Evolutionary conservation across 169 alveolate genomes (phyloP).

Genomic region (Cryptosporidium baileyi): DNA sequence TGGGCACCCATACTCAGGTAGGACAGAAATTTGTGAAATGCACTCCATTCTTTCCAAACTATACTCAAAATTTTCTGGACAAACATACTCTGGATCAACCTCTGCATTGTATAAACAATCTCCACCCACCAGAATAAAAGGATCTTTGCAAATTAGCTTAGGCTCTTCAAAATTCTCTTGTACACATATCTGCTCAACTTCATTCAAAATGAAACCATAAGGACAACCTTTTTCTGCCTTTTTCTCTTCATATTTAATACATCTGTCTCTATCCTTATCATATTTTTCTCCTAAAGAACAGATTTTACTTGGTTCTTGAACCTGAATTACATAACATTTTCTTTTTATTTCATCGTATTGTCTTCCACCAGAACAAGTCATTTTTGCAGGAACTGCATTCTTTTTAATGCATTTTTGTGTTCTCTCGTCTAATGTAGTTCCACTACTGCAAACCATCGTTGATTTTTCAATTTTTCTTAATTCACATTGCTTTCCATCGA

Average conservation of each 20-base stretch:
- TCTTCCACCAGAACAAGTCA: conserved; percentile 45
- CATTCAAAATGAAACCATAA: conserved; percentile 32
- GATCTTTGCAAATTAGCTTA: conserved; percentile 30
- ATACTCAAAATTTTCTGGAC: conserved; percentile 49
- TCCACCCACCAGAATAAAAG: conserved; percentile 45
- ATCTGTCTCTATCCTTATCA: conserved; percentile 10
- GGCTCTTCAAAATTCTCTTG: conserved; percentile 64
- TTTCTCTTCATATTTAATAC: conserved; percentile 26
- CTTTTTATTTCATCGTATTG: conserved; percentile 40
- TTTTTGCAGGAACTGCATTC: conserved; percentile 30
- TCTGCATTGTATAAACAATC: conserved; percentile 49
- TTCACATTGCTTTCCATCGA: conserved; percentile 66
- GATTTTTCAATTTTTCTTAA: conserved; percentile 20
- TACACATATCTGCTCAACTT: conserved; percentile 28
- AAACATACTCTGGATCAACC: conserved; percentile 27
- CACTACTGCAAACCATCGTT: conserved; percentile 24
- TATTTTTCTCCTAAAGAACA: conserved; percentile 22
- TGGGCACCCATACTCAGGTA: conserved; percentile 54
- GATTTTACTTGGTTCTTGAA: conserved; percentile 21
- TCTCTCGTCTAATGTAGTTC: conserved; percentile 24
- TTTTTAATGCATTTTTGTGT: conserved; percentile 23
- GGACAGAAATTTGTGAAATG: neutral
- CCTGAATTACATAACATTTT: conserved; percentile 47
- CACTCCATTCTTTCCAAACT: neutral
- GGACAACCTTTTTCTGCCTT: conserved; percentile 54